Conservation (phyloP, 148 eudicot species). For the Spergularia marina region DNA sequence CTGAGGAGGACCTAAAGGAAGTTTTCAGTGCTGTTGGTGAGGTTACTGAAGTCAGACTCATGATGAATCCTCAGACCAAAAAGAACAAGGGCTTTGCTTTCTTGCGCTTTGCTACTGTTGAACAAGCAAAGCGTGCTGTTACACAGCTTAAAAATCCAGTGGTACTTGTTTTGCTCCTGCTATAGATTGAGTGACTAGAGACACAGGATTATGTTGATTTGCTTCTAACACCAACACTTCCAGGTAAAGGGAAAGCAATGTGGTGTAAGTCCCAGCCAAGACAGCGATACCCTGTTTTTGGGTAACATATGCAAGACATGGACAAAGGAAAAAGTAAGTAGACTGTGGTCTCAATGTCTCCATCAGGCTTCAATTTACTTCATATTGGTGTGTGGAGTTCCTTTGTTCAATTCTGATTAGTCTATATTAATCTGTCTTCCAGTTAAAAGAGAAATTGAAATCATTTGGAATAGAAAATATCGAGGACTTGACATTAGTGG, state of each 20-base stretch:
- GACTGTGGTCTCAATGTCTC: conserved; percentile 32
- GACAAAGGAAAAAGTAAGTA: conserved; percentile 97
- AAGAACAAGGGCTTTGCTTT: conserved; percentile 99
- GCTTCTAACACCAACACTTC: conserved; percentile 48
- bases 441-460: conserved; percentile 88
- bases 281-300: conserved; percentile 90
- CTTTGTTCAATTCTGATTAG: conserved; percentile 31
- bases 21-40: conserved; percentile 86
- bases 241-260: conserved; percentile 97
- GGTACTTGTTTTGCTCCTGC: conserved; percentile 64
- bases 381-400: conserved; percentile 35
- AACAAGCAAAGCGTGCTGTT: conserved; percentile 94
- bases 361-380: conserved; percentile 25
- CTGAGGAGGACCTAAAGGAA: conserved; percentile 85
- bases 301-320: conserved; percentile 99
- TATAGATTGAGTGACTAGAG: conserved; percentile 37
- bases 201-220: conserved; percentile 26
- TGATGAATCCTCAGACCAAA: conserved; percentile 93
- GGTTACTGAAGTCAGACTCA: conserved; percentile 83
- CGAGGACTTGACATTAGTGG: conserved; percentile 88
- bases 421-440: conserved; percentile 50
- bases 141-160: conserved; percentile 79
- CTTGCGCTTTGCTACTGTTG: conserved; percentile 91
- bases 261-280: conserved; percentile 96
- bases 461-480: conserved; percentile 78